A percentile compares a stretch with the other conserved stretches of the same genome.
Evolutionary conservation across 768 basidiomycete genomes (phyloP).

Genomic region (Tylopilus sp.): DNA sequence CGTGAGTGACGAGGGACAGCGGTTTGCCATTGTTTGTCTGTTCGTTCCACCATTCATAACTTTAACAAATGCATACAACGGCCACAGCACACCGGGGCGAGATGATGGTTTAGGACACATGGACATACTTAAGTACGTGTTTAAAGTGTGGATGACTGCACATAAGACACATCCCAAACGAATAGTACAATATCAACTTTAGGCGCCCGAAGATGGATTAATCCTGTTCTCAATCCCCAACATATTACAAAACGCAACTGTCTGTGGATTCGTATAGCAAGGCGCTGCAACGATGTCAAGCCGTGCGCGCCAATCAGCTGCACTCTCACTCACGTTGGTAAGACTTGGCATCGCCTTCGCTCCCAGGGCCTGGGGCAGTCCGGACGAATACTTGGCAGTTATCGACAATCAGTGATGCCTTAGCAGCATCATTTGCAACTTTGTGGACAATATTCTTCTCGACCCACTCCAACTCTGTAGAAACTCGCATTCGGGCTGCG

Average conservation of each 20-base stretch:
- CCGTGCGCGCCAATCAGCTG: background rate
- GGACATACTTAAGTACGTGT: too few species aligned
- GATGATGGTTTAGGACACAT: too few species aligned
- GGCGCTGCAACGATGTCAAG: conserved; percentile 45
- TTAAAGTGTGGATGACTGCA: too few species aligned
- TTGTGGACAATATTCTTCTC: conserved; percentile 44
- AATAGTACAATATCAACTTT: too few species aligned
- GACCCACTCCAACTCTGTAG: conserved; percentile 66
- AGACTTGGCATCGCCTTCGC: conserved; percentile 38
- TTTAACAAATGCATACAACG: too few species aligned
- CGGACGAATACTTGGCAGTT: conserved; percentile 64
- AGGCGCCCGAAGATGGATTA: conserved; percentile 29
- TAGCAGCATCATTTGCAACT: background rate
- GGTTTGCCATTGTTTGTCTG: too few species aligned
- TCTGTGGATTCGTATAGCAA: conserved; percentile 87
- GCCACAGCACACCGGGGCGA: too few species aligned
- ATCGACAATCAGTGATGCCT: conserved; percentile 33
- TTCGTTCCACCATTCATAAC: too few species aligned
- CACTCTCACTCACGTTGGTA: conserved; percentile 33
- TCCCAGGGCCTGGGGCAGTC: conserved; percentile 58
- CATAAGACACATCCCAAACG: too few species aligned
- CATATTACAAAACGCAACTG: conserved; percentile 79
- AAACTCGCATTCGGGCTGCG: conserved; percentile 50
- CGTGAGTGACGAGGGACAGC: too few species aligned
- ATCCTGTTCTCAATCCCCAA: conserved; percentile 75